Conservation (phyloP, 768 basidiomycete species). For the Russula sp. region DNA sequence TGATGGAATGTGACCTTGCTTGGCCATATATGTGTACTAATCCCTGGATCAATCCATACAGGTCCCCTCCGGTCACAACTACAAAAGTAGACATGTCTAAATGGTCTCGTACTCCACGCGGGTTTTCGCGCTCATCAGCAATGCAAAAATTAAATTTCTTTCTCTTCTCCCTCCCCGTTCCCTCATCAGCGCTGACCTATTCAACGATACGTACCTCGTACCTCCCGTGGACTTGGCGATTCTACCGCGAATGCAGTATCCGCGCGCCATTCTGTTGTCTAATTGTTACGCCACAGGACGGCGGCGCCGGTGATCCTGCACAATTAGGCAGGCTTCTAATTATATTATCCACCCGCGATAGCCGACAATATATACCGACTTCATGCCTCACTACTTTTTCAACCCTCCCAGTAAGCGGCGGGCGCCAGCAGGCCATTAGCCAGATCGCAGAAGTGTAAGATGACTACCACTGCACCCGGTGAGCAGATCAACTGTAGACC, state of each 20-base stretch:
- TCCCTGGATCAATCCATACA: not conserved
- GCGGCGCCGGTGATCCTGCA: not conserved
- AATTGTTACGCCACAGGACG: conserved; percentile 1
- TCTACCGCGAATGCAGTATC: not conserved
- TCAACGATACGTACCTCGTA: not conserved
- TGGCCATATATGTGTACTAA: not conserved
- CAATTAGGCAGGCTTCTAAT: not conserved
- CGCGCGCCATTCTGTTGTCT: not conserved
- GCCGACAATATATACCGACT: not conserved
- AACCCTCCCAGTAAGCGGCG: not conserved
- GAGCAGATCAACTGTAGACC: not conserved
- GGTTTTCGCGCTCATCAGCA: not conserved
- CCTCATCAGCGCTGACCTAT: not conserved
- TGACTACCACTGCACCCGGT: not conserved
- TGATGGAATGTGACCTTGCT: not conserved
- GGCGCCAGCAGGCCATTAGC: not conserved
- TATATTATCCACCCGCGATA: not conserved
- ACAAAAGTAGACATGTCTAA: not conserved
- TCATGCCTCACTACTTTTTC: not conserved
- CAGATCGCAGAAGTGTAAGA: not conserved
- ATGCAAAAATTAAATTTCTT: not conserved
- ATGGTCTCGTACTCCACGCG: not conserved
- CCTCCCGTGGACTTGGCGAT: not conserved
- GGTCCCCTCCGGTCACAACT: not conserved
- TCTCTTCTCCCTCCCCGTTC: not conserved